Evolutionary conservation across 2,329 filamentous ascomycete genomes (phyloP), one percentile per base, ranked within the genome.

Genomic region (Ceratocystis smalleyi): DNA sequence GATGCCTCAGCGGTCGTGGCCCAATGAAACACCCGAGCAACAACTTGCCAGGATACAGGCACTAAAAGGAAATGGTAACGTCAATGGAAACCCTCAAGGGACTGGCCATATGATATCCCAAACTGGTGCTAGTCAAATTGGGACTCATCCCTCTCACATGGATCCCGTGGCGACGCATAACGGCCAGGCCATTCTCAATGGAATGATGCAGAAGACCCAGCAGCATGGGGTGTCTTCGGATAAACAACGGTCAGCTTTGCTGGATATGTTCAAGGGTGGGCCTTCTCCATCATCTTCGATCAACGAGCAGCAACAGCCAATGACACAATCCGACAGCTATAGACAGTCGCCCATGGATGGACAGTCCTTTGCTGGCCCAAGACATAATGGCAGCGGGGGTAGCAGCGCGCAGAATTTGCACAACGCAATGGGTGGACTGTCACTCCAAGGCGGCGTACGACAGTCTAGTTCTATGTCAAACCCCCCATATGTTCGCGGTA

Each of bases 191-290:
- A 61, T 66, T 17, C 40, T 64, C 17, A 62, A 62, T 12, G 62
- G 62, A 17, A 66, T 66, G 65, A 63, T 63, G 35, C 65, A 66
- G n/a, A 64, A 62, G 59, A 63, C 64, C 4, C 62, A 66, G 32
- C 62, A 64, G 43, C 65, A 66, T 30, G 65, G 62, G 10, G 43
- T 49, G 19, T 59, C 61, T 19, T 64, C 65, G 5, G 70, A 71
- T 32, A 68, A 71, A 57, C 80, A 83, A 67, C 77, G 79, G 24
- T 77, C 75, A 19, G 74, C 77, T 6, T 72, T 83, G 22, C 72
- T 83, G 15, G 77, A 75, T 24, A 81, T 83, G 74, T 82, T 84
- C 71, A 82, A 80, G 67, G 77, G 77, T 67, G 51, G 22, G 1
- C 35, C 61, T 47, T 59, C 65, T 19, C 43, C 64, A 8, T 57